Evolutionary conservation across 1,284 basidiomycete species (phyloP).

Genomic region (Athelia psychrophila): DNA sequence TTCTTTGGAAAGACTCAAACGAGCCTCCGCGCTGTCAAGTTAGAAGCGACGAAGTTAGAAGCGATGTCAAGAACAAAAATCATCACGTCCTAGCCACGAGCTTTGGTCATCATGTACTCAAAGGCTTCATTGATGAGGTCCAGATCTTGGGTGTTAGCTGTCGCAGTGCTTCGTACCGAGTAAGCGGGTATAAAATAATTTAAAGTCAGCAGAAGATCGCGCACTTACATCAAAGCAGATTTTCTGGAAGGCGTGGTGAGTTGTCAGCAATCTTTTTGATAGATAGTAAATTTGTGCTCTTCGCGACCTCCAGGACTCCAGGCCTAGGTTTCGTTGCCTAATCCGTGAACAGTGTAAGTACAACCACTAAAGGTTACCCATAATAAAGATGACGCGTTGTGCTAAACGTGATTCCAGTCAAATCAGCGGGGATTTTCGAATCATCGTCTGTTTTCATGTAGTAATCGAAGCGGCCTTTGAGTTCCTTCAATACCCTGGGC

Average conservation of each 20-base stretch:
- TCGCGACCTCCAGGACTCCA: constrained; percentile 72
- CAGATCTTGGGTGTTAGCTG: constrained; percentile 44
- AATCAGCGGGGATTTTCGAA: constrained; percentile 76
- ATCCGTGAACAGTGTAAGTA: no score
- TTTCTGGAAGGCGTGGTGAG: constrained; percentile 70
- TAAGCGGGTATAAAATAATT: not conserved
- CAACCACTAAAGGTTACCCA: not conserved
- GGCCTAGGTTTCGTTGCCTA: constrained; percentile 39
- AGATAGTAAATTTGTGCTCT: constrained; percentile 77
- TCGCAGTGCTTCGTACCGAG: constrained; percentile 25
- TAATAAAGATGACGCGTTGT: constrained; percentile 34
- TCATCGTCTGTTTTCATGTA: constrained; percentile 77
- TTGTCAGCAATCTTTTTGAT: constrained; percentile 71
- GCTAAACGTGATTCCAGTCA: constrained; percentile 53
- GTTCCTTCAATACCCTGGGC: constrained; percentile 74
- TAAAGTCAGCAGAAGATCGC: not conserved
- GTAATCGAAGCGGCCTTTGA: constrained; percentile 72
- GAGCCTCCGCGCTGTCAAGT: constrained; percentile 38
- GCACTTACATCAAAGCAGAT: constrained; percentile 65
- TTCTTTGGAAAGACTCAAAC: constrained; percentile 45
- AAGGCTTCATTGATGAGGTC: constrained; percentile 57
- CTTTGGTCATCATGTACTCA: constrained; percentile 50
- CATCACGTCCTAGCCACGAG: constrained; percentile 64
- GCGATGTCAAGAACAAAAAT: constrained; percentile 49
- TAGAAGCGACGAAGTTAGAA: constrained; percentile 42